A percentile compares a stretch with the other conserved stretches of the same genome.
Conservation (phyloP, 2,329 filamentous ascomycete genomes). For the Sclerotinia nivalis region DNA sequence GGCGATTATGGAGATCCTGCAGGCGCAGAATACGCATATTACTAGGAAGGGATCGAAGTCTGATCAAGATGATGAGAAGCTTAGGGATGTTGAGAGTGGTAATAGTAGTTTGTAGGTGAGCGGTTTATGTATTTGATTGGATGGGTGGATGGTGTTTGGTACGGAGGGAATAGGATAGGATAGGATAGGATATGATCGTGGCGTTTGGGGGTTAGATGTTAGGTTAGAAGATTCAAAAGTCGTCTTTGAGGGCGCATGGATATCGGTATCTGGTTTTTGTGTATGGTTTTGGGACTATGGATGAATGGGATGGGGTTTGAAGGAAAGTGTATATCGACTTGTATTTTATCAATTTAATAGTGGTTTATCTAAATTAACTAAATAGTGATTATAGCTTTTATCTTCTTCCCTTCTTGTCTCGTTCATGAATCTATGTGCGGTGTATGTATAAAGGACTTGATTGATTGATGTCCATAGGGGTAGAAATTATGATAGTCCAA, state of each 20-base stretch:
- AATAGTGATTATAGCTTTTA: background rate
- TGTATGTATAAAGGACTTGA: background rate
- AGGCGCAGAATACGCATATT: conserved; percentile 2
- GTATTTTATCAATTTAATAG: background rate
- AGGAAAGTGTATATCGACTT: background rate
- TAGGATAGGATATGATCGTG: background rate
- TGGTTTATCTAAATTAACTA: no score
- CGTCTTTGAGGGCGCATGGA: background rate
- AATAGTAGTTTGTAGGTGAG: background rate
- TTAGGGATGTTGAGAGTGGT: conserved; percentile 6
- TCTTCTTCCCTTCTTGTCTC: background rate
- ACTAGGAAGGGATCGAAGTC: background rate
- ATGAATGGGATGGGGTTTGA: background rate
- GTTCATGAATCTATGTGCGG: background rate
- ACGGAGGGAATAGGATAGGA: background rate
- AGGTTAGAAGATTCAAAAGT: background rate
- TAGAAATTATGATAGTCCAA: background rate
- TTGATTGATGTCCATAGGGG: background rate
- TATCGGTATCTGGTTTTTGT: rapidly evolving
- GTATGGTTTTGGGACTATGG: background rate
- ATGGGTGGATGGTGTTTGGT: no score
- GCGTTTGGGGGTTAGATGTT: background rate
- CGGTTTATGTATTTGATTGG: background rate
- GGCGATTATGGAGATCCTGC: conserved; percentile 1
- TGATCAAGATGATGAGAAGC: background rate